Evolutionary conservation across 306 rosid species (phyloP), one percentile per base, ranked within the genome.

Genomic region (Quercus variabilis): DNA sequence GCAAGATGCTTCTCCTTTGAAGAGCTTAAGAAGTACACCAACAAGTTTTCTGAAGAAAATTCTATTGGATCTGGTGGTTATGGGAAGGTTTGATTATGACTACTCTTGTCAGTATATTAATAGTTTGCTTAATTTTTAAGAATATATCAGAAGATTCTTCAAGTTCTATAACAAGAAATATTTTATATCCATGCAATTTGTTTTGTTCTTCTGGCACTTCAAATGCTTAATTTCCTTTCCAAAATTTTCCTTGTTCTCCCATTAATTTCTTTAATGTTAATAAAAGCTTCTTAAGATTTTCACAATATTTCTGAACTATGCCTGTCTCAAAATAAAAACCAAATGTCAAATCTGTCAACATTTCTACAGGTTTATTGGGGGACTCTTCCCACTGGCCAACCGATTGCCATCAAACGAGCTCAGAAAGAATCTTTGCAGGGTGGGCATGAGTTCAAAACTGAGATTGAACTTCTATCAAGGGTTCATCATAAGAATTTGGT

Each of bases 1-100:
- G 92, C 95, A 4, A 88, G 83, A 77, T 83, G 85, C 64, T 91
- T 94, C 88, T 78, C 89, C 38, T 92, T 87, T 54, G 89, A 89
- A 79, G 98, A 94, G 89, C 81, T 94, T 26, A 81, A 78, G 76
- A 89, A 65, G 72, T 87, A 55, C 88, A 90, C 87, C 83, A 89
- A 83, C 73, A 85, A 86, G 51, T 87, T 87, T 55, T 84, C 86
- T 17, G 74, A 26, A 14, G 80, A 74, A 4, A 84, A 84, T 77
- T 82, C 78, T 23, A 73, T 82, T 59, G 90, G 90, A 62, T 79
- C 89, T 28, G 98, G 98, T 9, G 97, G 98, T 19, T 90, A 92
- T 73, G 98, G 97, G 23, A 88, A 92, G 92, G 98, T 92, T 21
- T 17, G 52, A 52, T 58, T 79, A 41, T 58, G 18, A 59, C 33